Evolutionary conservation across 306 rosid genomes (phyloP), one percentile per base, ranked within the genome.

Genomic region (Biancaea sappan): DNA sequence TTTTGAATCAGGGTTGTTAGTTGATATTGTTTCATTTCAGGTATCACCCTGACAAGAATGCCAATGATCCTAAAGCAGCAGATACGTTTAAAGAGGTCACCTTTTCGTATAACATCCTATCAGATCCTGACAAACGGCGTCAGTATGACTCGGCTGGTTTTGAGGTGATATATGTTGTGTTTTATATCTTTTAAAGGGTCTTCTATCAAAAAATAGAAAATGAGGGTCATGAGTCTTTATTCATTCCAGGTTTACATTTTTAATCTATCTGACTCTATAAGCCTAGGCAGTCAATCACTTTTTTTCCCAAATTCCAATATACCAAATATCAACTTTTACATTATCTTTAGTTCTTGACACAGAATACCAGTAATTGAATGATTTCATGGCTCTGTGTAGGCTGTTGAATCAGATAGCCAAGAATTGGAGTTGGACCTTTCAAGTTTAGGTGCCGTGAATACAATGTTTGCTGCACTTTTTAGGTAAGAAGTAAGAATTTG

Each of bases 381-480:
- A 50, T 79, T 62, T 51, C 63, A 15, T 85, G 81, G 37, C 84
- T 81, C 1, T 35, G 1, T 79, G 60, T 71, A 95, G 99, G 99
- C 97, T 51, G 93, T 92, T 80, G 99, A 92, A 86, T 78, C 92
- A 59, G 98, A 92, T 64, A 86, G 82, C 84, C 99, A 92, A 78
- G 99, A 95, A 69, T 85, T 95, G 87, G 99, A 95, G 86, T 87
- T 95, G 69, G 99, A 95, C 81, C 99, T 95, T 78, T 95, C 99
- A 73, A 95, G 98, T 86, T 84, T 95, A 83, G 96, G 97, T 54
- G 93, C 98, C 50, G 96, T 95, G 72, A 92, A 95, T 84, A 95
- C 99, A 71, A 92, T 95, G 93, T 92, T 95, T 88, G 99, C 97
- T n/a, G 99, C 99, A 63, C 93, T 95, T 86, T 95, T 95, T 80